A percentile compares a stretch with the other conserved stretches of the same genome.
These are phyloP conservation scores for Cercophora scortea DNA, from an alignment of 495 filamentous ascomycete genomes.

Conservation along the genomic window DNA sequence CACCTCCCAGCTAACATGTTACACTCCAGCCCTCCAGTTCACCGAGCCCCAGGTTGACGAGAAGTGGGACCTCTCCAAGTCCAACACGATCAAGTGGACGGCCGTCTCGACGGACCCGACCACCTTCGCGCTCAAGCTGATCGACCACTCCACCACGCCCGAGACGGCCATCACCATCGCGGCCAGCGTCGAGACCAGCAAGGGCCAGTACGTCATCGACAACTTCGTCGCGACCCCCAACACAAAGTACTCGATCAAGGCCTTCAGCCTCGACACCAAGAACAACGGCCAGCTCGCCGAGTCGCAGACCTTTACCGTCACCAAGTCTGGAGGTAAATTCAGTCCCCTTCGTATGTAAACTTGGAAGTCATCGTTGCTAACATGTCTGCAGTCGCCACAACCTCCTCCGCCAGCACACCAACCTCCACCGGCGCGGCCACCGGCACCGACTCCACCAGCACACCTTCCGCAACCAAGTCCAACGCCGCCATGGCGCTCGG, in stretches of 20 bases:
- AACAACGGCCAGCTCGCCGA: conserved; percentile 13
- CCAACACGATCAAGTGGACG: conserved; percentile 15
- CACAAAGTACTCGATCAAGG: conserved; percentile 15
- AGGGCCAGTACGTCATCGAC: conserved; percentile 8
- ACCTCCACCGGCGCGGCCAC: neutral
- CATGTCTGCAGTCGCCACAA: conserved; percentile 4
- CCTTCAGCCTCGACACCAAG: conserved; percentile 1
- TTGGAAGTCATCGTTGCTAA: neutral
- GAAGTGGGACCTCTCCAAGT: conserved; percentile 7
- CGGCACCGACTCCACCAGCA: neutral
- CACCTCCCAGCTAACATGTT: neutral
- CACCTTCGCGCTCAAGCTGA: conserved; percentile 14
- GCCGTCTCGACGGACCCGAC: conserved; percentile 6
- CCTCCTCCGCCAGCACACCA: neutral
- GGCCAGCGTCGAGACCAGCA: conserved; percentile 8
- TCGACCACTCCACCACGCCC: conserved; percentile 8
- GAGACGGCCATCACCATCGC: conserved; percentile 1
- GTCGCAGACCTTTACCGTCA: conserved; percentile 12
- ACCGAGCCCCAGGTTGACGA: conserved; percentile 1
- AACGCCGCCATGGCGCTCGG: conserved; percentile 3
- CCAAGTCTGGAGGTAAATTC: conserved; percentile 15
- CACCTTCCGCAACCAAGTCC: neutral
- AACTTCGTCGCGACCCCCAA: conserved; percentile 12
- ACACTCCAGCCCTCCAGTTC: conserved; percentile 1
- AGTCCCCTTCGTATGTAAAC: neutral